A percentile compares a stretch with the other conserved stretches of the same genome.
phyloP scores from a whole-genome alignment of 805 yeast genomes.

The Helenozyma baotianmanensis region DNA sequence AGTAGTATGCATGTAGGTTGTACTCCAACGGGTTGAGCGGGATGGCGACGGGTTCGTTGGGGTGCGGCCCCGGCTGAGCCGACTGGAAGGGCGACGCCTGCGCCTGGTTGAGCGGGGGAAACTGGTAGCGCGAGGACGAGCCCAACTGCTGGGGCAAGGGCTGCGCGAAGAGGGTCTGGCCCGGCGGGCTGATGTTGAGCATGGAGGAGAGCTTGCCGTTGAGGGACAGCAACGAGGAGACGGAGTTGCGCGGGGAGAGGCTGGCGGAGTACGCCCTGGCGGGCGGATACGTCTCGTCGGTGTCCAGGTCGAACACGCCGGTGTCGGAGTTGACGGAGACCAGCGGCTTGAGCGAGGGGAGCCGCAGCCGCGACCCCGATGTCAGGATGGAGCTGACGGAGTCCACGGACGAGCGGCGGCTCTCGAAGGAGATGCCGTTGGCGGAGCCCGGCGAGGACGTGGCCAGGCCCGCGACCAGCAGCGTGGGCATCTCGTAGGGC shows the following conservation, averaged over 20 bases:
- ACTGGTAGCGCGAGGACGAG: background rate
- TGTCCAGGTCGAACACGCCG: slow-evolving; percentile 7
- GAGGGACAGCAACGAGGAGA: slow-evolving; percentile 16
- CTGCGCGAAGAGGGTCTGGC: background rate
- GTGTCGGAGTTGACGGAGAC: slow-evolving; percentile 18
- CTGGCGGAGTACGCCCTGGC: slow-evolving; percentile 3
- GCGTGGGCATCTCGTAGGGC: slow-evolving; percentile 51
- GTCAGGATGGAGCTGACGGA: slow-evolving; percentile 47
- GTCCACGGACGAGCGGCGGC: slow-evolving; percentile 45
- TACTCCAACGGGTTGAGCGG: slow-evolving; percentile 8
- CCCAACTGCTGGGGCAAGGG: background rate
- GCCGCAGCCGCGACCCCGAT: slow-evolving; percentile 26
- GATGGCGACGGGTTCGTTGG: background rate
- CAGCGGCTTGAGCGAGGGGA: slow-evolving; percentile 27
- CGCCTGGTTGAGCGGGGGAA: background rate
- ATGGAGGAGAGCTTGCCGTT: slow-evolving; percentile 13
- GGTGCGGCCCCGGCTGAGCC: background rate
- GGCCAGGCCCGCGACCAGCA: slow-evolving; percentile 11
- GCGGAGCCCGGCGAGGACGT: slow-evolving; percentile 12
- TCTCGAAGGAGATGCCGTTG: slow-evolving; percentile 9
- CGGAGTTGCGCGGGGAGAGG: slow-evolving; percentile 14
- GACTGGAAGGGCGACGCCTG: background rate
- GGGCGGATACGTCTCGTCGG: slow-evolving; percentile 16
- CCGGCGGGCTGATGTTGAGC: slow-evolving; percentile 4
- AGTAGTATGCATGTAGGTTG: slow-evolving; percentile 31